Base-by-base conservation (phyloP, 257 asterid species). In the Agastache rugosa region DNA sequence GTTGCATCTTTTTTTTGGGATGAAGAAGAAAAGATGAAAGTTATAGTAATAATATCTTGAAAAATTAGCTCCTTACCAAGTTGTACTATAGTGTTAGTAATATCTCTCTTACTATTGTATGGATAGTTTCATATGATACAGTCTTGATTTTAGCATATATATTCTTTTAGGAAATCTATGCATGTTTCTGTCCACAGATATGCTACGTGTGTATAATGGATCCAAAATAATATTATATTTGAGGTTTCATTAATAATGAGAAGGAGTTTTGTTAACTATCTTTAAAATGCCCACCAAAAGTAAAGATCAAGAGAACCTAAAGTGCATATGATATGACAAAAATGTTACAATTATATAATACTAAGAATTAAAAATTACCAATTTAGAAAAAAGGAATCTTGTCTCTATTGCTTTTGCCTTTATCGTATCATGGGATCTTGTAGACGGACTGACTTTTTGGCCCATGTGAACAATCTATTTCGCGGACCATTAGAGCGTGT, bases 391-490 rank as follows among this genome's bases (percentile, higher is more conserved):
- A 41, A 44, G 20, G 44, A 62, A 51, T 53, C 25, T 67, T 50
- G 60, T 17, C 25, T 50, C 39, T 37, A 63, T 67, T 17, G 55
- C 53, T 25, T 5, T 39, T 67, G 35, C 35, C 73, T 11, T 48
- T 60, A 48, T 45, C 31, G 37, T 8, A 63, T 19, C 11, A 50
- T 50, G 67, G 37, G 19, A 68, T 31, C 8, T 31, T 35, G 63
- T 42, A 58, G 25, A 63, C 17, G 16, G 27, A 72, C 16, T 23
- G 50, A 67, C 76, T 54, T 81, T 59, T 54, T 59, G 59, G 70
- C 60, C 81, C 89, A 89, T 78, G 83, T 81, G 89, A 82, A 62
- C 85, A 45, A 85, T 83, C 73, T n/a, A 67, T 72, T 77, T 75
- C 44, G 65, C 69, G 55, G 77, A 63, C 83, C 74, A 67, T 68